Conservation (phyloP, 495 filamentous ascomycete species). For the Tuber aestivum region DNA sequence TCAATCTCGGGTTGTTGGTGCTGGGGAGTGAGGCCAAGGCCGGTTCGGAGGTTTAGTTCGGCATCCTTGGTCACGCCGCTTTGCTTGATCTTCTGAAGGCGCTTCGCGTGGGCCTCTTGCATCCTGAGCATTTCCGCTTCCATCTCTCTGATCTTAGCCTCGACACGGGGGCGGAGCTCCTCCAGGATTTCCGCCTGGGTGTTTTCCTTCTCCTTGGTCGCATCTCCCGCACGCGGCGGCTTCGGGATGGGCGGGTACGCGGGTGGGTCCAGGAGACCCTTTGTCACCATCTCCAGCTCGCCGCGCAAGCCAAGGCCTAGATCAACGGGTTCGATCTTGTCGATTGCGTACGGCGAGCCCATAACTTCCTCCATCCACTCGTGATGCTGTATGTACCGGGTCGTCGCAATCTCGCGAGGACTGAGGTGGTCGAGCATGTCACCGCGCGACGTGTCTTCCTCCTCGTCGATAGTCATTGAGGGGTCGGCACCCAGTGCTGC, state of each 20-base stretch:
- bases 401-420: constrained; percentile 76
- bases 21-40: constrained; percentile 11
- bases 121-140: constrained; percentile 74
- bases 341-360: constrained; percentile 72
- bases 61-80: constrained; percentile 59
- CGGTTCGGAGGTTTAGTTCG: constrained; percentile 57
- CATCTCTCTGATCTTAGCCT: constrained; percentile 58
- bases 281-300: constrained; percentile 72
- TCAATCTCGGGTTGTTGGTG: neutral
- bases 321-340: constrained; percentile 78
- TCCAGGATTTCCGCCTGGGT: constrained; percentile 58
- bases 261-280: constrained; percentile 60
- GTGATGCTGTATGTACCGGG: constrained; percentile 86
- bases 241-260: constrained; percentile 55
- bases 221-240: constrained; percentile 43
- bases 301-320: constrained; percentile 81
- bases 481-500: constrained; percentile 37
- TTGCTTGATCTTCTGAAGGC: constrained; percentile 66
- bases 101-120: constrained; percentile 67
- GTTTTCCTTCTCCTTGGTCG: constrained; percentile 50
- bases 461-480: constrained; percentile 67
- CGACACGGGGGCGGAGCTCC: constrained; percentile 69
- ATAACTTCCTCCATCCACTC: constrained; percentile 99
- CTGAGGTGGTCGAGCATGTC: constrained; percentile 83
- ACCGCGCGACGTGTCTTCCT: constrained; percentile 76